Evolutionary conservation across 441 rosid genomes (phyloP).

Genomic region (Pelargonium fulgidum): DNA sequence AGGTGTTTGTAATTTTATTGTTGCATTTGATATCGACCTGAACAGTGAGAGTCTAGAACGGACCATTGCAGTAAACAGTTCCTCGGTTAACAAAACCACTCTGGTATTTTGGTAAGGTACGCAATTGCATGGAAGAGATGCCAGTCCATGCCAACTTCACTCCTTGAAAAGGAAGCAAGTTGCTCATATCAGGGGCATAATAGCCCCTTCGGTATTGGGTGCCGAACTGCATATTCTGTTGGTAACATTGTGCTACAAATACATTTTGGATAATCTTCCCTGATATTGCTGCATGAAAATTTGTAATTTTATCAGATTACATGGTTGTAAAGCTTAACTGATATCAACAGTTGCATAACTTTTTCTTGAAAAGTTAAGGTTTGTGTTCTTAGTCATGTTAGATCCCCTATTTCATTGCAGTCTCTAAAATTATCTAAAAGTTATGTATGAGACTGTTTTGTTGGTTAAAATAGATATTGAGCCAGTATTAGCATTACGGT

Average conservation of each 20-base stretch:
- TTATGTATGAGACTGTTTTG: conserved; percentile 1
- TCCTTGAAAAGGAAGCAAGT: conserved; percentile 59
- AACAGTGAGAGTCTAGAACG: conserved; percentile 66
- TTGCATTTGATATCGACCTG: conserved; percentile 38
- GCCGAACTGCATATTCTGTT: conserved; percentile 60
- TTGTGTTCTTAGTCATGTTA: background rate
- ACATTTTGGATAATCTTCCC: conserved; percentile 78
- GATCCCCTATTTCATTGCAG: background rate
- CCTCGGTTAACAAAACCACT: conserved; percentile 51
- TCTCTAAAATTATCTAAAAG: background rate
- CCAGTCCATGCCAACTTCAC: conserved; percentile 77
- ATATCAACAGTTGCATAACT: background rate
- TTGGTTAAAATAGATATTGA: background rate
- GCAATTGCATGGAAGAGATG: conserved; percentile 63
- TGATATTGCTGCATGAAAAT: conserved; percentile 57
- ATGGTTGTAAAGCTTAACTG: background rate
- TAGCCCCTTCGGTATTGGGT: conserved; percentile 51
- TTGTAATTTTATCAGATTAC: conserved; percentile 12
- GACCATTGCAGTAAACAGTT: conserved; percentile 83
- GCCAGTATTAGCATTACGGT: background rate
- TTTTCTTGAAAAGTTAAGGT: background rate
- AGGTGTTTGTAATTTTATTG: conserved; percentile 19
- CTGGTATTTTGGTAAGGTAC: conserved; percentile 44
- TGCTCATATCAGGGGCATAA: conserved; percentile 46
- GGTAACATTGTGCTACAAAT: conserved; percentile 54